Evolutionary conservation across 2,329 filamentous ascomycete species (phyloP), one percentile per base, ranked within the genome.

Genomic region (Monosporascus sp.): DNA sequence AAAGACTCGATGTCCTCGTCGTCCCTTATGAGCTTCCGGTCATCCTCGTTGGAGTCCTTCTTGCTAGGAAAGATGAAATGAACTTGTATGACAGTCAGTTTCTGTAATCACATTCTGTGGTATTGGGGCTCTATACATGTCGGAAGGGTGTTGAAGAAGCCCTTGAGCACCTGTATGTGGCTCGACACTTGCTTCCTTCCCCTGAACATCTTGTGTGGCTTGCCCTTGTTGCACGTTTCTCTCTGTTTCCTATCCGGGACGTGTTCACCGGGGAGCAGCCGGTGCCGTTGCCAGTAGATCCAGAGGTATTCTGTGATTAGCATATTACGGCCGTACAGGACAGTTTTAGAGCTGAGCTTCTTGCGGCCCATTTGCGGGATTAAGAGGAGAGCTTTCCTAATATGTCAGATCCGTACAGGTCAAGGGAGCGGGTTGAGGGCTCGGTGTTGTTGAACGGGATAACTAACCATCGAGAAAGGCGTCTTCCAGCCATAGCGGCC

Each of bases 101-200:
- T 37, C 34, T 5, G 37, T 9, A 57, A 37, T 38, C 27, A 17
- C 17, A 24, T 16, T 24, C 17, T 4, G 36, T 5, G 7, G 19
- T 26, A 24, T 3, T 5, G 5, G 7, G 16, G 43, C 27, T 26
- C 75, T 83, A 78, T 72, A 86, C 84, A 86, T 66, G 81, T 83
- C 44, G 81, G 78, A 57, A 87, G 74, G 52, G 81, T 78, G 52
- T 78, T 76, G 59, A 88, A 82, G 66, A 87, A 86, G 50, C 81
- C 82, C 71, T 87, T 87, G 52, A 87, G 72, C 16, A 88, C 85
- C 65, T 88, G 85, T 64, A 88, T 87, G 63, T 88, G 85, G 64
- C 84, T 87, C 2, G 84, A 87, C 5, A 88, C 83, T 62, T 86
- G 84, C 67, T 88, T 88, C 58, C 76, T 65, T 57, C 64, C 66